Base-by-base conservation (phyloP, 2,329 filamentous ascomycete genomes). In the Metarhizium robertsii region DNA sequence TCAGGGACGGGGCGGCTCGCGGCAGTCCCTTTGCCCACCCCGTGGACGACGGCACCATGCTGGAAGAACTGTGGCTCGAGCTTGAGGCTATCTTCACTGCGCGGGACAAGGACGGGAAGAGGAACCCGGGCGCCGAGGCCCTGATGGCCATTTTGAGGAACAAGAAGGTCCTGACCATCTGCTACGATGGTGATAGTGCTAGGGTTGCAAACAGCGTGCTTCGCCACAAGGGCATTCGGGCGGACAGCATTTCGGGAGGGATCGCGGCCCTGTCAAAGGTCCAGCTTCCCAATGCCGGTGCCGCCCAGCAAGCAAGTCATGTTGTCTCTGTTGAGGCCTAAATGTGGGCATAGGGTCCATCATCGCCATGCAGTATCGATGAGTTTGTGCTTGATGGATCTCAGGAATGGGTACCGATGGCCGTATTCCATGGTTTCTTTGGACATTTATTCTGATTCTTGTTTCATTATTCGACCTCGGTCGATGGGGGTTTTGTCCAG, bases 171-270 rank as follows among this genome's bases (percentile, higher is more conserved):
- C 60, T 81, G 20, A 66, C 79, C 11, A 61, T 80, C 11, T 81
- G 78, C 60, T 80, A 81, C 53, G 69, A 79, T 52, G 79, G 79
- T 2, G 77, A 82, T 53, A 77, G 75, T 18, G 71, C 79, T 6
- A 69, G 79, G 4, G 73, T 82, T 11, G 79, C 78, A n/a, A 77
- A 77, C 29, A 80, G 78, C 55, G 72, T 82, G 3, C 65, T 82
- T 54, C 71, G 78, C 34, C 77, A 77, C 0, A 78, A 76, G 61
- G 76, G 75, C 0, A 66, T 76, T 29, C 69, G 74, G 46, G 75
- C 77, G 3, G 71, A 75, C 48, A 75, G 75, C 59, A 62, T 79
- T 20, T 66, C 67, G 25, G 76, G 75, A n/a, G 77, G 77, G 0
- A 63, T 63, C 38, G 49, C 55, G 8, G 65, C 66, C 1, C 57